These are phyloP conservation scores for Olyra latifolia DNA, from an alignment of 176 grass and related monocot species.

Conservation along the genomic window DNA sequence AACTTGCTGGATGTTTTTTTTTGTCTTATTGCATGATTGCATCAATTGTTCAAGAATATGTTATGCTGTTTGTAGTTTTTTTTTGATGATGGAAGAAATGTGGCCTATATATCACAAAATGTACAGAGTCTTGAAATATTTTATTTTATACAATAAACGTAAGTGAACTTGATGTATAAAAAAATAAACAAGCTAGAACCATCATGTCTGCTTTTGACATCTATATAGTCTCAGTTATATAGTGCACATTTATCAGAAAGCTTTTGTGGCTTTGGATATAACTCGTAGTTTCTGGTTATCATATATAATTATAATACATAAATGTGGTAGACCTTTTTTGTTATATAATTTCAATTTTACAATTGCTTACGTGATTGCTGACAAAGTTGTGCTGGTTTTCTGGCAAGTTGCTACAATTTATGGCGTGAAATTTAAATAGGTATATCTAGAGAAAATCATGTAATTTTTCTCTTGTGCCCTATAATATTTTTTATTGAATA, in stretches of 20 bases:
- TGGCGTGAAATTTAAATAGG: not conserved
- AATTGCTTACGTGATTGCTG: not conserved
- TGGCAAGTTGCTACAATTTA: not conserved
- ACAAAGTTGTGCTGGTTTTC: not conserved
- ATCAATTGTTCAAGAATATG: not conserved
- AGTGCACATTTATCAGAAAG: not conserved
- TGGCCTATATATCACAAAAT: too few relatives aligned
- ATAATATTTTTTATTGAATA: not conserved
- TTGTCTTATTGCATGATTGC: too few relatives aligned
- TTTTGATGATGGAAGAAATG: too few relatives aligned
- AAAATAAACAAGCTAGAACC: not conserved
- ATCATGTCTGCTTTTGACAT: not conserved
- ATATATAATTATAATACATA: not conserved
- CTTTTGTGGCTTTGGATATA: not conserved
- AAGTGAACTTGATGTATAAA: not conserved
- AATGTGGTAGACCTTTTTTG: not conserved
- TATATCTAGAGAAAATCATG: not conserved
- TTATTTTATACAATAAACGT: not conserved
- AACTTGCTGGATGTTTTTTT: conserved; percentile 1
- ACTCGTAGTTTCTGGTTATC: not conserved
- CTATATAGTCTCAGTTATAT: not conserved
- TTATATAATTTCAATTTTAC: not conserved
- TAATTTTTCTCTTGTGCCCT: not conserved
- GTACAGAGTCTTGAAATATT: not conserved
- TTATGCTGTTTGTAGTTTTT: not conserved